Percentiles rank a stretch among this genome's conserved stretches.
Evolutionary conservation across 257 asterid genomes (phyloP).

Genomic region (Rehmannia glutinosa): DNA sequence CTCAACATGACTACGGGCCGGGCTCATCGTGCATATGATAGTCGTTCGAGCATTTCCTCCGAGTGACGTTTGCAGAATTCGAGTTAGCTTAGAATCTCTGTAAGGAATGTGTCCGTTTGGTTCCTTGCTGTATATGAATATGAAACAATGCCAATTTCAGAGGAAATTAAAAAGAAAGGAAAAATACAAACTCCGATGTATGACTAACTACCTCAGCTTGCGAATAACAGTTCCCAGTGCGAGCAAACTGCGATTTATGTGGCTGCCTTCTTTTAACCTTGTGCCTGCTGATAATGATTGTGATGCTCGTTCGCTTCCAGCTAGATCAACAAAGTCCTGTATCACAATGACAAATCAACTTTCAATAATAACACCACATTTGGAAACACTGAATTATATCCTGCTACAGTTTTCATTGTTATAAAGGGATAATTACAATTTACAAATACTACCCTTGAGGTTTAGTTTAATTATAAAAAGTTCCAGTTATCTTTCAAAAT

Average conservation of each 20-base stretch:
- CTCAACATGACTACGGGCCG: slow-evolving; percentile 71
- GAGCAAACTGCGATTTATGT: slow-evolving; percentile 66
- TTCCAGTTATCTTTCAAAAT: no score
- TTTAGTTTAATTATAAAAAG: no score
- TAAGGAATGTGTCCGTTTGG: slow-evolving; percentile 69
- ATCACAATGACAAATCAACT: slow-evolving; percentile 11
- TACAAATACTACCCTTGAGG: no score
- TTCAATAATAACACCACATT: neutral
- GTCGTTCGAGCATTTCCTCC: slow-evolving; percentile 81
- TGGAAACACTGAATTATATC: neutral
- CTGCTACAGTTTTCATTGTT: neutral
- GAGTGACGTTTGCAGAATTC: slow-evolving; percentile 68
- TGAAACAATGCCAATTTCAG: neutral
- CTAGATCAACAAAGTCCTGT: slow-evolving; percentile 89
- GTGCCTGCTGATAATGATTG: slow-evolving; percentile 62
- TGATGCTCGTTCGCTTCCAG: slow-evolving; percentile 89
- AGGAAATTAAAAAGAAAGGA: neutral
- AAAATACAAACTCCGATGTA: no score
- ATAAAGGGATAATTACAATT: no score
- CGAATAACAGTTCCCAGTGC: slow-evolving; percentile 75
- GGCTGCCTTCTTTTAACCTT: slow-evolving; percentile 67
- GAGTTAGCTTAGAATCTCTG: slow-evolving; percentile 86
- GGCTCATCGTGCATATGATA: slow-evolving; percentile 86
- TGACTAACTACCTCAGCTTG: slow-evolving; percentile 64
- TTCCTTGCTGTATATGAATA: slow-evolving; percentile 54